Base-by-base conservation (phyloP, 345 rosid species). In the Eucalyptus curtisii region DNA sequence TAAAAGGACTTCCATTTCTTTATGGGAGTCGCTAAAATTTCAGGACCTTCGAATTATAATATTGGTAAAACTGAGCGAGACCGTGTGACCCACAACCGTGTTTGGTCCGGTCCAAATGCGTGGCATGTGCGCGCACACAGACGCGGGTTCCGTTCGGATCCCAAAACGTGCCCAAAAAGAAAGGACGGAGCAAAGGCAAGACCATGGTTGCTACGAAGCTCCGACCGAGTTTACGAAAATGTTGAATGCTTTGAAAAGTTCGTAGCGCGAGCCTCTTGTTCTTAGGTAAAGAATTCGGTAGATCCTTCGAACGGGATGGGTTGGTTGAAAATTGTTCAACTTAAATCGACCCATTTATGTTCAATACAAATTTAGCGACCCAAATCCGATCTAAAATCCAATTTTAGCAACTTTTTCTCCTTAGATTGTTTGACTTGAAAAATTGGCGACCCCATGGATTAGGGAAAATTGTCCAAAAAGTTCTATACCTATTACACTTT, bases 321-420 rank as follows among this genome's bases (percentile, higher is more conserved):
- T 24, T 0, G 3, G 3, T 55, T 9, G 30, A 55, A 55, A 55
- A 55, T 55, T 1, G 30, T 55, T 22, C 30, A 10, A 55, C 6
- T 22, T 24, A 22, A 55, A 24, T 55, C 24, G 1, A 55, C 13
- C 13, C 0, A 4, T 10, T 10, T 55, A 55, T 55, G 1, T 55
- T 24, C 30, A 55, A 55, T 55, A 24, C 6, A 55, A 24, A 55
- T 55, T 55, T 55, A 55, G 3, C 3, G 1, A 55, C 4, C 61
- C 1, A 55, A 55, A 55, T 12, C 2, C 0, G 1, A 55, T 9
- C 1, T 4, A 24, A 55, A 55, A 10, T 10, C 1, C 13, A 24
- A 55, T 55, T 55, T 55, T 10, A 4, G 13, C 61, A 24, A 55
- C 30, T 55, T 55, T 55, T 55, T 55, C 6, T 55, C 30, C 13